Evolutionary conservation across 331 rosid species (phyloP).

Genomic region (Cydonia oblonga): DNA sequence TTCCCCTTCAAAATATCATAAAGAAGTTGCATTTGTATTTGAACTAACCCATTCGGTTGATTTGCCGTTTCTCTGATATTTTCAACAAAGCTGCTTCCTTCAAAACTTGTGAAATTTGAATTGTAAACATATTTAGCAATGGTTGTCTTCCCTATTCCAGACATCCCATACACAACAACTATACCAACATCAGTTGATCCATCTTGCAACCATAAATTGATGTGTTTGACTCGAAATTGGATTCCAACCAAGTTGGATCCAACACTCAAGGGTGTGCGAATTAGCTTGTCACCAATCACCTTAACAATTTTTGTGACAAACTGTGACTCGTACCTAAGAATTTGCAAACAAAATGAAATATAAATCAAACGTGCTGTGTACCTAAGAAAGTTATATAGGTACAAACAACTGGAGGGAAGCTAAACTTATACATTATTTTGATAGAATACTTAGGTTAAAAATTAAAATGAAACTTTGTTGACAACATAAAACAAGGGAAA

Average conservation of each 20-base stretch:
- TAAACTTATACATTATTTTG: too few relatives aligned
- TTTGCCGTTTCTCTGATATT: neutral
- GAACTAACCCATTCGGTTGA: neutral
- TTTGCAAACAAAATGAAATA: neutral
- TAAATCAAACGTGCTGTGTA: neutral
- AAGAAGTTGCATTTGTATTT: neutral
- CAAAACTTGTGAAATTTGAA: neutral
- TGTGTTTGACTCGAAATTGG: neutral
- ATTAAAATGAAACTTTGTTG: too few relatives aligned
- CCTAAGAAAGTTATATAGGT: too few relatives aligned
- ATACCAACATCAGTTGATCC: neutral
- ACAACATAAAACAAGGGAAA: too few relatives aligned
- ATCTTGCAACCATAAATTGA: neutral
- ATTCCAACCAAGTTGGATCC: neutral
- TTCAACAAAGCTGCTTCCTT: constrained; percentile 1
- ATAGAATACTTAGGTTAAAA: too few relatives aligned
- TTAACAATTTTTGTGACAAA: neutral
- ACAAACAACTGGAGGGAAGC: too few relatives aligned
- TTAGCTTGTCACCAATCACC: neutral
- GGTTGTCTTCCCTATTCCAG: constrained; percentile 13
- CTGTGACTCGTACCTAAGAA: constrained; percentile 2
- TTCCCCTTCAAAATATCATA: neutral
- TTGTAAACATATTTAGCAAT: neutral
- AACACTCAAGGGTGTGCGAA: neutral
- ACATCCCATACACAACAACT: neutral